phyloP scores from a whole-genome alignment of 495 filamentous ascomycete genomes.

The Xylaria nigripes region DNA sequence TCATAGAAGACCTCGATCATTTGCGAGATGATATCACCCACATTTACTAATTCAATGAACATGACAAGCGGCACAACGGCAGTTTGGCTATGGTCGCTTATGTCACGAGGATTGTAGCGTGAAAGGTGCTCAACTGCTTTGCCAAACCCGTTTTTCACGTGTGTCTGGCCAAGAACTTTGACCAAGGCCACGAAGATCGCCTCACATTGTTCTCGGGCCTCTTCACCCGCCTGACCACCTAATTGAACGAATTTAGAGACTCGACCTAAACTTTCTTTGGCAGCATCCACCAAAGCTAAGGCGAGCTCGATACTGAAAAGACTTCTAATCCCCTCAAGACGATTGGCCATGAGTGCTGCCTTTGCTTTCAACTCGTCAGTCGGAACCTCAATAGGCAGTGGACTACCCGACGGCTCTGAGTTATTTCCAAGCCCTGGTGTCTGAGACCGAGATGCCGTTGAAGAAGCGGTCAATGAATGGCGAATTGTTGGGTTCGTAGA shows the following conservation, averaged over 20 bases:
- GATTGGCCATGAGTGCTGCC: constrained; percentile 89
- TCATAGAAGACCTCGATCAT: constrained; percentile 99
- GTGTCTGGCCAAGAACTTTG: constrained; percentile 72
- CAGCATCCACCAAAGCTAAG: constrained; percentile 74
- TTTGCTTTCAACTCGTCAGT: constrained; percentile 91
- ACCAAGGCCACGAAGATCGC: constrained; percentile 79
- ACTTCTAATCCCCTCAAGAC: constrained; percentile 84
- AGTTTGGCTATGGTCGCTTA: constrained; percentile 56
- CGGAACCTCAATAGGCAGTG: constrained; percentile 55
- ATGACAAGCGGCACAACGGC: constrained; percentile 89
- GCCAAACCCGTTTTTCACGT: constrained; percentile 86
- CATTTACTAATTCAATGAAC: constrained; percentile 95
- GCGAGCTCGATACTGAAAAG: constrained; percentile 96
- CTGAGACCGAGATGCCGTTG: constrained; percentile 38
- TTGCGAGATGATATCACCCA: constrained; percentile 95
- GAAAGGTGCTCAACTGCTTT: constrained; percentile 87
- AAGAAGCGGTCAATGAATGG: constrained; percentile 17
- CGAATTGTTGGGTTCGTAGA: constrained; percentile 22
- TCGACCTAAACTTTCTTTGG: constrained; percentile 85
- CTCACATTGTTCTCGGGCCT: constrained; percentile 85
- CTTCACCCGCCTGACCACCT: constrained; percentile 68
- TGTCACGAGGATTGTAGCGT: constrained; percentile 83
- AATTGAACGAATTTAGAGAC: constrained; percentile 72
- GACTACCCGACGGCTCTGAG: constrained; percentile 33
- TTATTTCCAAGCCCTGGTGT: constrained; percentile 31